These are phyloP conservation scores for Seiridium unicorne DNA, from an alignment of 2,329 filamentous ascomycete genomes.

Conservation along the genomic window DNA sequence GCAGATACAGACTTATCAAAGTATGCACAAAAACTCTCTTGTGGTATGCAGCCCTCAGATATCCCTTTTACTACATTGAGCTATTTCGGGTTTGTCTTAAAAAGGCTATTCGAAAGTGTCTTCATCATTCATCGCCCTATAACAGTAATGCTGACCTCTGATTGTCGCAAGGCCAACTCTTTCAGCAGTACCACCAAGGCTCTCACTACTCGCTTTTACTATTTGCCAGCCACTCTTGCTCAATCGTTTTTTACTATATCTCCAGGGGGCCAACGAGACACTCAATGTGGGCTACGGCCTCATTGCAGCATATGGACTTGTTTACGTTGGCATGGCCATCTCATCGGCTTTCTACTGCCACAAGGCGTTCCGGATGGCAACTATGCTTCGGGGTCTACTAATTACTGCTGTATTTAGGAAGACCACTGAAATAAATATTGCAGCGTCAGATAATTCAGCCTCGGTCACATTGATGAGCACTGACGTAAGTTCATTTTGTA, in stretches of 20 bases:
- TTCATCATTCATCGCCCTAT: no score
- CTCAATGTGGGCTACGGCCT: constrained; percentile 28
- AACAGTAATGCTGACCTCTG: no score
- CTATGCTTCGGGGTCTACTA: constrained; percentile 28
- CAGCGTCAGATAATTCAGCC: constrained; percentile 27
- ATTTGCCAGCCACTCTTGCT: constrained; percentile 36
- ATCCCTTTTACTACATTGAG: no score
- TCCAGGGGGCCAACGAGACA: constrained; percentile 21
- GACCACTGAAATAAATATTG: constrained; percentile 26
- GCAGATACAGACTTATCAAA: constrained; percentile 23
- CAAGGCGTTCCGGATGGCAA: constrained; percentile 26
- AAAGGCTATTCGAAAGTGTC: no score
- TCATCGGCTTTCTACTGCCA: constrained; percentile 30
- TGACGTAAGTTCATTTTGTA: constrained; percentile 25
- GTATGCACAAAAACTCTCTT: constrained; percentile 26
- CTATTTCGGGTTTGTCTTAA: no score
- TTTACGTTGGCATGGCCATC: constrained; percentile 29
- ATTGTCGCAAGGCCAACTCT: constrained; percentile 20
- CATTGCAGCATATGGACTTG: constrained; percentile 29
- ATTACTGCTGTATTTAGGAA: constrained; percentile 32
- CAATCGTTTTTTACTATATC: constrained; percentile 29
- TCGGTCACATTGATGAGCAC: constrained; percentile 40
- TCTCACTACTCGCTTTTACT: constrained; percentile 32
- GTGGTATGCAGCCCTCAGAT: background rate
- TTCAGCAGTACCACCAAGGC: constrained; percentile 27